Conservation (phyloP, 768 basidiomycete species). For the Gloeophyllum trabeum region DNA sequence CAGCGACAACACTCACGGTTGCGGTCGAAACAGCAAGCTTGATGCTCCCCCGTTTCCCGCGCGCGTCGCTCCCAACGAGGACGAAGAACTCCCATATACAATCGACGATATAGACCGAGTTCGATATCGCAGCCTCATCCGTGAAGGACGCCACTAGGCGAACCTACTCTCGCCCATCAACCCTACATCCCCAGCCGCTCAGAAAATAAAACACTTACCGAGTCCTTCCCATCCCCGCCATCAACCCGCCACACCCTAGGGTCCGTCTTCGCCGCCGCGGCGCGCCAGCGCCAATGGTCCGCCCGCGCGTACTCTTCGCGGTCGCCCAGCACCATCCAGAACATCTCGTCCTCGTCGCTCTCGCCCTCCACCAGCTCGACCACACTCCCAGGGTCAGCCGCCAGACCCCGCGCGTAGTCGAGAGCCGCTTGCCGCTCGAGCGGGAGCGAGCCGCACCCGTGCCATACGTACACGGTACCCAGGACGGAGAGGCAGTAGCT, state of each 20-base stretch:
- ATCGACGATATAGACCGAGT: slow-evolving; percentile 55
- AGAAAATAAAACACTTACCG: no score
- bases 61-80: slow-evolving; percentile 56
- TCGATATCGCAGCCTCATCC: slow-evolving; percentile 23
- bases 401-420: slow-evolving; percentile 43
- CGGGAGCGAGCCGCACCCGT: slow-evolving; percentile 57
- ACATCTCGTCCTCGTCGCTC: slow-evolving; percentile 64
- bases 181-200: no score
- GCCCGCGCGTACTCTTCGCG: slow-evolving; percentile 66
- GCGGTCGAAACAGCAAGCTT: slow-evolving; percentile 47
- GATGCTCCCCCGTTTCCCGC: slow-evolving; percentile 48
- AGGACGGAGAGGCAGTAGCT: slow-evolving; percentile 70
- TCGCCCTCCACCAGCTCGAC: slow-evolving; percentile 57
- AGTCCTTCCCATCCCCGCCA: no score
- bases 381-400: slow-evolving; percentile 23
- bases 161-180: slow-evolving; percentile 31
- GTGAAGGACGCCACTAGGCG: slow-evolving; percentile 30
- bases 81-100: slow-evolving; percentile 77
- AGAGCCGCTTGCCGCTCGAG: slow-evolving; percentile 52
- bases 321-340: slow-evolving; percentile 81
- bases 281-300: slow-evolving; percentile 76
- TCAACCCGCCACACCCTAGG: slow-evolving; percentile 59
- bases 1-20: slow-evolving; percentile 26
- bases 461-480: slow-evolving; percentile 69
- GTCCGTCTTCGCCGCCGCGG: slow-evolving; percentile 22